Evolutionary conservation across 1,284 basidiomycete species (phyloP).

Genomic region (Puccinia triticina): DNA sequence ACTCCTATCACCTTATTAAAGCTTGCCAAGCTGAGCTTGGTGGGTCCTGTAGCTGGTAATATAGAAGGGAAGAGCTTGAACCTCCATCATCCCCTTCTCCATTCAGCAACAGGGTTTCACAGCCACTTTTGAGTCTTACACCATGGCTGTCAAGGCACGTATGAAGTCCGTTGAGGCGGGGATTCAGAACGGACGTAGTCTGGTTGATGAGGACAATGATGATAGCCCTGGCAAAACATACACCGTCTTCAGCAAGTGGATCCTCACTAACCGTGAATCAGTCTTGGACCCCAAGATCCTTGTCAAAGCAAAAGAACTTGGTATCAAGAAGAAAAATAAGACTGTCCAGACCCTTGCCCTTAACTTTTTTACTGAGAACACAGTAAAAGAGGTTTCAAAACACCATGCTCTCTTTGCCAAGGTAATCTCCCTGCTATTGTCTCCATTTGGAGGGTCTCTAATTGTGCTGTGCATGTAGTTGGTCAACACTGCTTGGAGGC

Average conservation of each 20-base stretch:
- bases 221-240: slow-evolving; percentile 85
- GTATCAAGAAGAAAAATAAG: slow-evolving; percentile 96
- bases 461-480: slow-evolving; percentile 58
- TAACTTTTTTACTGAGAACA: slow-evolving; percentile 79
- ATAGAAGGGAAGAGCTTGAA: too few species aligned
- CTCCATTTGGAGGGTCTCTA: neutral
- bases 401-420: slow-evolving; percentile 79
- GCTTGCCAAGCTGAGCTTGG: too few species aligned
- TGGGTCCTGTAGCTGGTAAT: too few species aligned
- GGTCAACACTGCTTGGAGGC: slow-evolving; percentile 75
- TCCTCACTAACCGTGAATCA: slow-evolving; percentile 73
- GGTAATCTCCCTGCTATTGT: slow-evolving; percentile 63
- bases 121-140: too few species aligned
- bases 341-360: slow-evolving; percentile 81
- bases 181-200: slow-evolving; percentile 65
- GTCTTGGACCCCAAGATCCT: slow-evolving; percentile 69
- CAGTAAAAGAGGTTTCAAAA: slow-evolving; percentile 72
- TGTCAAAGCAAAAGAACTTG: slow-evolving; percentile 87
- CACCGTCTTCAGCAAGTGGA: slow-evolving; percentile 79
- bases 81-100: too few species aligned
- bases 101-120: too few species aligned
- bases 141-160: slow-evolving; percentile 83
- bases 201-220: slow-evolving; percentile 71
- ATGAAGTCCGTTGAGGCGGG: slow-evolving; percentile 75
- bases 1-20: too few species aligned